Evolutionary conservation across 2,329 filamentous ascomycete genomes (phyloP), one percentile per base, ranked within the genome.

Genomic region (Scortechinia acanthostroma): DNA sequence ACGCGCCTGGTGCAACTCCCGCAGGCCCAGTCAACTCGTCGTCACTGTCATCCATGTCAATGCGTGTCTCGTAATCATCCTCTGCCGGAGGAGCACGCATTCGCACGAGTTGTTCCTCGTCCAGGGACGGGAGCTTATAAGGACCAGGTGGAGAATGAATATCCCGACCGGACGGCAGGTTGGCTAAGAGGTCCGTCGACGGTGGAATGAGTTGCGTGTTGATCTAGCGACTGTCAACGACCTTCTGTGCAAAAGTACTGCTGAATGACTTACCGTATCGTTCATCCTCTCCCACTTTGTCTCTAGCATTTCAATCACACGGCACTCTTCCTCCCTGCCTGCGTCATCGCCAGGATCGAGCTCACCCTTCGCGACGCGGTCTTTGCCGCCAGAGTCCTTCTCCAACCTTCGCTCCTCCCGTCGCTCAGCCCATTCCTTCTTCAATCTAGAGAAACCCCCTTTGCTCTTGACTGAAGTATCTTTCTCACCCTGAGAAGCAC

Each of bases 281-380:
- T 84, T 84, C 67, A 77, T 74, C 56, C 76, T 77, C 50, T 70
- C 69, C 77, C 80, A 82, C 54, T 82, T 83, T 46, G 65, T 65
- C 52, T 81, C 68, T 42, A 84, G 58, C 73, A 78, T 79, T 43
- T 80, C 75, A 44, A 83, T 66, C 2, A 83, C 74, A 22, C 77
- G 64, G 0, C 68, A 68, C 55, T 84, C 80, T 57, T 83, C 80
- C 4, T 77, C 69, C 49, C 74, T 71, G 2, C 79, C 79, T 3
- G 74, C 79, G 58, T 82, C 77, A 49, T 75, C 63, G 0, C 77
- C 77, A 4, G 59, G 53, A 21, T 60, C 56, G 22, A 68, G 50
- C 28, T 55, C 57, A 1, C 57, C 55, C 28, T 56, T 59, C 17
- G 55, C 54, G 3, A 49, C 48, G n/a, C 56, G 50, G 22, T 51